Percentiles rank a stretch among this genome's conserved stretches.
These are phyloP conservation scores for Calonectria leucothoes DNA, from an alignment of 2,329 filamentous ascomycete species.

Conservation along the genomic window DNA sequence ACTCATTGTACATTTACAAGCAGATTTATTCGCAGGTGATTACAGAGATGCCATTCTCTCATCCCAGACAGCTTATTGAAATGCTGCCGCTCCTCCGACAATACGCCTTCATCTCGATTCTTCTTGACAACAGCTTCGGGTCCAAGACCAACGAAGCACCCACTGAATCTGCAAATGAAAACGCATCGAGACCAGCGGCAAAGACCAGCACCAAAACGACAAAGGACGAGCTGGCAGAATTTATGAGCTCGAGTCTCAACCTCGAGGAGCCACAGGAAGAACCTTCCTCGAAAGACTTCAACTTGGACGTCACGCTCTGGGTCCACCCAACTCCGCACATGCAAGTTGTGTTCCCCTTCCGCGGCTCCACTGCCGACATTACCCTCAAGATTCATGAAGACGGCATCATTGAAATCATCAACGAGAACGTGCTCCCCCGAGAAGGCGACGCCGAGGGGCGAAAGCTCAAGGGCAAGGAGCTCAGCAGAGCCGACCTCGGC, in stretches of 20 bases:
- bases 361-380: slow-evolving; percentile 61
- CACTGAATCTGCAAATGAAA: slow-evolving; percentile 11
- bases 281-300: slow-evolving; percentile 36
- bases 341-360: slow-evolving; percentile 66
- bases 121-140: slow-evolving; percentile 73
- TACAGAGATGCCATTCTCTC: slow-evolving; percentile 78
- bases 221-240: slow-evolving; percentile 47
- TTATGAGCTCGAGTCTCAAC: slow-evolving; percentile 37
- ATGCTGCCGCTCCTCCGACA: slow-evolving; percentile 82
- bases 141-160: slow-evolving; percentile 43
- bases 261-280: neutral
- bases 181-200: slow-evolving; percentile 10
- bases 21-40: slow-evolving; percentile 77
- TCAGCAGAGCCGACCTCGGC: slow-evolving; percentile 57
- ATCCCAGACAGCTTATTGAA: slow-evolving; percentile 79
- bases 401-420: slow-evolving; percentile 67
- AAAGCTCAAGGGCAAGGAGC: slow-evolving; percentile 48
- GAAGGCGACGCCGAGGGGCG: slow-evolving; percentile 30
- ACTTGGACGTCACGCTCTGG: slow-evolving; percentile 65
- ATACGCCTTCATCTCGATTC: slow-evolving; percentile 75
- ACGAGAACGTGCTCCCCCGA: slow-evolving; percentile 62
- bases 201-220: slow-evolving; percentile 41
- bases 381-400: slow-evolving; percentile 70
- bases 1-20: slow-evolving; percentile 77
- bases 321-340: slow-evolving; percentile 62